Percentiles rank a stretch among this genome's conserved stretches.
These are phyloP conservation scores for Acer campestre DNA, from an alignment of 345 rosid species.

Conservation along the genomic window DNA sequence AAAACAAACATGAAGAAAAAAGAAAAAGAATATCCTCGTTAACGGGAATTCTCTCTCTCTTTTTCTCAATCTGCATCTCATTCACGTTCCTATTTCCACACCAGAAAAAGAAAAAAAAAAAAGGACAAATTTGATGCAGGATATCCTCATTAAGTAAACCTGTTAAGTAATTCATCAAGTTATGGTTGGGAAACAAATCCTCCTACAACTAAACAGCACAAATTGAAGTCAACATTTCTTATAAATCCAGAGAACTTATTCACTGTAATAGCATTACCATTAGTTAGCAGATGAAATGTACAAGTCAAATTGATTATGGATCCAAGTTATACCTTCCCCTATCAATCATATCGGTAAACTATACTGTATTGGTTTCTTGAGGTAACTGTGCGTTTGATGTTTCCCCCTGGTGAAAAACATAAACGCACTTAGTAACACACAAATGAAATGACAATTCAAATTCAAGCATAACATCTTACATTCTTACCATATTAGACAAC, in stretches of 20 bases:
- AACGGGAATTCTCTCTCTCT: too few relatives aligned
- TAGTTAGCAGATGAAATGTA: neutral
- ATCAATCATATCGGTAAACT: neutral
- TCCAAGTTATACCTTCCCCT: neutral
- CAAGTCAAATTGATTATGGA: conserved; percentile 1
- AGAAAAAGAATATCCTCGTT: too few relatives aligned
- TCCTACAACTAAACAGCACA: neutral
- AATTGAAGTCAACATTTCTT: neutral
- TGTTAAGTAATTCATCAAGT: neutral
- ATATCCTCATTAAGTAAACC: neutral
- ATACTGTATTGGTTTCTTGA: conserved; percentile 17
- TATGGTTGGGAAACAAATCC: neutral
- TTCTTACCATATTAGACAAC: conserved; percentile 41
- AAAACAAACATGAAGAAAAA: too few relatives aligned
- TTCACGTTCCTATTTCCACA: too few relatives aligned
- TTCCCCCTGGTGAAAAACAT: conserved; percentile 20
- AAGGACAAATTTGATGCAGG: neutral
- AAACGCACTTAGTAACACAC: neutral
- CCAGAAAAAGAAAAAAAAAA: neutral
- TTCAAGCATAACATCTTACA: conserved; percentile 26
- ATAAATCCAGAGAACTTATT: neutral
- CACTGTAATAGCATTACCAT: neutral
- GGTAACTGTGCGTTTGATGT: conserved; percentile 20
- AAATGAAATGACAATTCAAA: neutral
- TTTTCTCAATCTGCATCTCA: too few relatives aligned